Base-by-base conservation (phyloP, 2,329 filamentous ascomycete genomes). In the Xylaria sp. region DNA sequence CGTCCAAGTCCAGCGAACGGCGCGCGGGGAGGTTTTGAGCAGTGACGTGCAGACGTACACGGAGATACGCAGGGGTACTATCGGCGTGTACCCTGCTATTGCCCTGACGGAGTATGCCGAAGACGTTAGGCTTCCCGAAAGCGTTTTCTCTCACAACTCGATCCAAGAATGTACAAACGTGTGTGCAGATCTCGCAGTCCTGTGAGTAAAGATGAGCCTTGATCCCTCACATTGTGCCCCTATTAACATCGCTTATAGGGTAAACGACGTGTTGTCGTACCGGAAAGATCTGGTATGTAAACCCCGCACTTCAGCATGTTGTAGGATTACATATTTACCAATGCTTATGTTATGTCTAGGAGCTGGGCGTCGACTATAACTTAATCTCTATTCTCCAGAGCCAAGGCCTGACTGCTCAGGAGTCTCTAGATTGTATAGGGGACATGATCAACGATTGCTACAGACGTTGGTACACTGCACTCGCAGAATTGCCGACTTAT, bases 391-490 rank as follows among this genome's bases (percentile, higher is more conserved):
- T 64, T 5, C 56, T 64, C 3, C 46, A 47, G 23, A 43, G 62
- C 19, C 54, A 67, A 33, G 19, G 19, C 25, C 40, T 57, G 47
- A 46, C 64, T 3, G 43, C 58, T n/a, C 58, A 67, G 45, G 28
- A 67, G 54, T 23, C 65, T 15, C 42, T 65, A 3, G 62, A 67
- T 19, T 23, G 43, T 21, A 58, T 67, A 12, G 65, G 65, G 15
- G 7, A 3, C 38, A 33, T 67, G 56, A 45, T 67, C 25, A 35
- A 59, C 33, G 33, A 49, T 23, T 64, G 64, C 51, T 67, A 67
- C 40, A 62, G 35, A 19, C 51, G 61, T 8, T 67, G 61, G 65
- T 65, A 65, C 52, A 57, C 50, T 23, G 59, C 65, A 12, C 65
- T 67, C 15, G 65, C 65, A 3, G 52, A 65, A 8, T 14, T 67